These are phyloP conservation scores for Fraxinus latifolia DNA, from an alignment of 305 asterid species.

Conservation along the genomic window DNA sequence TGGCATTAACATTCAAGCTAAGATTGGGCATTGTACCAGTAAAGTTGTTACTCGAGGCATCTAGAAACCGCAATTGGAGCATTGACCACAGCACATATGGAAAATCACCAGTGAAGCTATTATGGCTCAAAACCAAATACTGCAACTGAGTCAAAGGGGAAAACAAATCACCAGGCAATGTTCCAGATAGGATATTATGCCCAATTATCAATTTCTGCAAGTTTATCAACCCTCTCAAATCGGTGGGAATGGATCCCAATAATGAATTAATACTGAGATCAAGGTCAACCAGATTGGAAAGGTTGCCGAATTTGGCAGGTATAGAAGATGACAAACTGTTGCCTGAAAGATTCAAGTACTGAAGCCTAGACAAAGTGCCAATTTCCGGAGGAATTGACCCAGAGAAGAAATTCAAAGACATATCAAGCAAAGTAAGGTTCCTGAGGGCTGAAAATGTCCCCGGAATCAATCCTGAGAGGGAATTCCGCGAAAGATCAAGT, in stretches of 20 bases:
- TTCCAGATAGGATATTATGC: constrained; percentile 29
- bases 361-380: constrained; percentile 50
- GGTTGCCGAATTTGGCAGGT: constrained; percentile 46
- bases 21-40: constrained; percentile 48
- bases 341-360: constrained; percentile 40
- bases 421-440: constrained; percentile 53
- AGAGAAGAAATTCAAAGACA: constrained; percentile 63
- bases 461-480: constrained; percentile 54
- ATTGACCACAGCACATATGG: constrained; percentile 38
- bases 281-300: constrained; percentile 46
- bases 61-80: constrained; percentile 37
- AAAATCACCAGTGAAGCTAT: constrained; percentile 33
- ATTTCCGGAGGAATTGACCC: constrained; percentile 59
- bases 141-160: constrained; percentile 41
- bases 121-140: constrained; percentile 42
- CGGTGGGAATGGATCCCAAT: constrained; percentile 33
- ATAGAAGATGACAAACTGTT: constrained; percentile 41
- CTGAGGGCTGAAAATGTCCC: constrained; percentile 30
- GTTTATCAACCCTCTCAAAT: constrained; percentile 38
- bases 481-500: constrained; percentile 68
- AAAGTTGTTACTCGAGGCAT: constrained; percentile 44
- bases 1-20: constrained; percentile 32
- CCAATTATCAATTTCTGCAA: constrained; percentile 33
- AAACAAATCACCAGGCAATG: constrained; percentile 28
- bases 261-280: constrained; percentile 43